A percentile compares a stretch with the other conserved stretches of the same genome.
These are phyloP conservation scores for Dactylellina drechsleri DNA, from an alignment of 2,329 filamentous ascomycete genomes.

Conservation along the genomic window DNA sequence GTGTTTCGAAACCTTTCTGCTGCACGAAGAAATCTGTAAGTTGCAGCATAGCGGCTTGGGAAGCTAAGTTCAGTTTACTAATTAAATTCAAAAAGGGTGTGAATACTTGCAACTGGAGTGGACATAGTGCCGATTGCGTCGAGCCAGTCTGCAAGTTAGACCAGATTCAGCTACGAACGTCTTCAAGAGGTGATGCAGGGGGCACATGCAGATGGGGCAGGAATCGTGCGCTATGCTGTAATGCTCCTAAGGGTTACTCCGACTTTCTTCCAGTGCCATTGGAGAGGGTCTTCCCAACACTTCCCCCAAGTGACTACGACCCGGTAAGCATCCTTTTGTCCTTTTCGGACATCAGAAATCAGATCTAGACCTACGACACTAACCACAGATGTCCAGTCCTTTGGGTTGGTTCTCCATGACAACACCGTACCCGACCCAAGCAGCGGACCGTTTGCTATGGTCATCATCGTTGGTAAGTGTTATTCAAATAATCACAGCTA, in stretches of 20 bases:
- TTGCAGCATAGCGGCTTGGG: slow-evolving; percentile 4
- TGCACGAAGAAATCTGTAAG: slow-evolving; percentile 45
- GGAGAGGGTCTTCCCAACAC: slow-evolving; percentile 61
- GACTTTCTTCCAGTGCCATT: slow-evolving; percentile 62
- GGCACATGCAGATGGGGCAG: slow-evolving; percentile 56
- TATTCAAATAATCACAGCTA: slow-evolving; percentile 1
- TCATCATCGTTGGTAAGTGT: slow-evolving; percentile 43
- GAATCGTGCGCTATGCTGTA: slow-evolving; percentile 60
- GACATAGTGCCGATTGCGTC: slow-evolving; percentile 60
- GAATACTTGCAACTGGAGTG: slow-evolving; percentile 61
- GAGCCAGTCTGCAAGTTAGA: slow-evolving; percentile 60
- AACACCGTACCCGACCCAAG: slow-evolving; percentile 29
- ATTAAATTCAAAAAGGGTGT: slow-evolving; percentile 31
- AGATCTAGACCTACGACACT: slow-evolving; percentile 4
- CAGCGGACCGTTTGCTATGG: slow-evolving; percentile 41
- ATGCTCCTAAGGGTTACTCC: slow-evolving; percentile 57
- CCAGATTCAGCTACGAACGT: slow-evolving; percentile 59
- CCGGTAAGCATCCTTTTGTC: slow-evolving; percentile 20
- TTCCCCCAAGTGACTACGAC: slow-evolving; percentile 59
- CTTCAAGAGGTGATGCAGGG: slow-evolving; percentile 59
- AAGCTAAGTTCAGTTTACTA: slow-evolving; percentile 20
- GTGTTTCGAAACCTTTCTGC: slow-evolving; percentile 43
- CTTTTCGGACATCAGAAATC: slow-evolving; percentile 14
- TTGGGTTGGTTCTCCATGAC: slow-evolving; percentile 47
- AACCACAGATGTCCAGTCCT: slow-evolving; percentile 25